Percentiles rank a stretch among this genome's conserved stretches.
Evolutionary conservation across 2,329 filamentous ascomycete species (phyloP).

Genomic region (Clarireedia hainanense): DNA sequence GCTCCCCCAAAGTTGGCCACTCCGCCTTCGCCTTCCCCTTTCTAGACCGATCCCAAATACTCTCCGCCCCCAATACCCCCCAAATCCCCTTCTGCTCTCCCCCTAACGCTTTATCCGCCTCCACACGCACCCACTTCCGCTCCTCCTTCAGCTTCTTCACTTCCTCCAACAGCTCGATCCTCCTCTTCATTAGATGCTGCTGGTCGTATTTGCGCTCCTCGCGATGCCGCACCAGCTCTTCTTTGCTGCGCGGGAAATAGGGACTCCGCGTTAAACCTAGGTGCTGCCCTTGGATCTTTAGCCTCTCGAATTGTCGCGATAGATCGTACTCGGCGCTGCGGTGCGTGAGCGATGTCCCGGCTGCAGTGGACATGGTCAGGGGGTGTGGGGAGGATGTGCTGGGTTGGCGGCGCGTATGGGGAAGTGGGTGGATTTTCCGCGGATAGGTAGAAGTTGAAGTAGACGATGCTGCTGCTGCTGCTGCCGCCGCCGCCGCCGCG

Average conservation of each 20-base stretch:
- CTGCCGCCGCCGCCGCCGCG: not conserved
- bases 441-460: not conserved
- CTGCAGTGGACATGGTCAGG: not conserved
- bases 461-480: not conserved
- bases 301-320: not conserved
- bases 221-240: not conserved
- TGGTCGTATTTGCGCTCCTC: slow-evolving; percentile 3
- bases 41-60: not conserved
- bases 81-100: not conserved
- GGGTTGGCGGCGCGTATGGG: not conserved
- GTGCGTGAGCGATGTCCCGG: not conserved
- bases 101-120: not conserved
- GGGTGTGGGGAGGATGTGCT: not conserved
- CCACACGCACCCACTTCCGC: not conserved
- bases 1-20: not conserved
- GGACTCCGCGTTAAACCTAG: not conserved
- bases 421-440: too few species aligned
- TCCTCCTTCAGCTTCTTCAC: not conserved
- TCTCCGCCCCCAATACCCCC: not conserved
- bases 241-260: not conserved
- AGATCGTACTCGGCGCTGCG: not conserved
- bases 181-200: not conserved
- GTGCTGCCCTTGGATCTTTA: not conserved
- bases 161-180: not conserved
- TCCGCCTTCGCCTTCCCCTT: not conserved